Evolutionary conservation across 2,329 filamentous ascomycete species (phyloP).

Genomic region (Zymoseptoria crescenta): DNA sequence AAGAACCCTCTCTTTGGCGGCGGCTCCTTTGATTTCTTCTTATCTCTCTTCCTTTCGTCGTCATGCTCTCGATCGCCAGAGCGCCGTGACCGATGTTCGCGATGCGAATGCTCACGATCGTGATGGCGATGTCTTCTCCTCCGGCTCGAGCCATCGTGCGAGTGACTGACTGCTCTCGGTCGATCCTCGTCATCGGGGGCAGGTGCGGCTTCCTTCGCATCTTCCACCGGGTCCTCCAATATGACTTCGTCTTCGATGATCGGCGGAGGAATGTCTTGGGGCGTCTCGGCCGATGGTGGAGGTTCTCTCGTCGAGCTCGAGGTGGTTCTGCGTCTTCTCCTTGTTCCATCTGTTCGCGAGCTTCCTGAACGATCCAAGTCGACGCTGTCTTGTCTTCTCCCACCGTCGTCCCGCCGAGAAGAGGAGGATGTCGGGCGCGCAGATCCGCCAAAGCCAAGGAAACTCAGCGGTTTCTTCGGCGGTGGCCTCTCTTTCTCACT

Average conservation of each 20-base stretch:
- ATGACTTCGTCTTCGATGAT: slow-evolving; percentile 1
- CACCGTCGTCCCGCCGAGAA: background rate
- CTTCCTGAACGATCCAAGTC: background rate
- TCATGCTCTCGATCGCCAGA: slow-evolving; percentile 1
- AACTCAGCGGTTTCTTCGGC: slow-evolving; percentile 5
- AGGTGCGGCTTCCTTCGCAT: background rate
- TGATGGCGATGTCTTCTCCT: slow-evolving; percentile 9
- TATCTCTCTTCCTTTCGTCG: background rate
- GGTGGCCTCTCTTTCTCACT: slow-evolving; percentile 10
- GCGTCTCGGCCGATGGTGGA: background rate
- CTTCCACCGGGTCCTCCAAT: background rate
- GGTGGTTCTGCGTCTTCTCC: background rate
- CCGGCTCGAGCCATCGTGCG: slow-evolving; percentile 8
- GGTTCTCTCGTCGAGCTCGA: background rate
- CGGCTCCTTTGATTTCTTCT: background rate
- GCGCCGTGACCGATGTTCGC: slow-evolving; percentile 1
- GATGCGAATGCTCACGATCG: slow-evolving; percentile 1
- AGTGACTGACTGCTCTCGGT: background rate
- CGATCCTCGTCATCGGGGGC: background rate
- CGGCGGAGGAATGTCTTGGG: slow-evolving; percentile 1
- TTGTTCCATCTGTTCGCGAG: background rate
- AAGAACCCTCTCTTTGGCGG: slow-evolving; percentile 1
- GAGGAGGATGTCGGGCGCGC: background rate
- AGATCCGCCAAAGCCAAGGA: slow-evolving; percentile 1
- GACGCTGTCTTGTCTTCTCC: background rate